Conservation (phyloP, 2,329 filamentous ascomycete species). For the Talaromyces amestolkiae region DNA sequence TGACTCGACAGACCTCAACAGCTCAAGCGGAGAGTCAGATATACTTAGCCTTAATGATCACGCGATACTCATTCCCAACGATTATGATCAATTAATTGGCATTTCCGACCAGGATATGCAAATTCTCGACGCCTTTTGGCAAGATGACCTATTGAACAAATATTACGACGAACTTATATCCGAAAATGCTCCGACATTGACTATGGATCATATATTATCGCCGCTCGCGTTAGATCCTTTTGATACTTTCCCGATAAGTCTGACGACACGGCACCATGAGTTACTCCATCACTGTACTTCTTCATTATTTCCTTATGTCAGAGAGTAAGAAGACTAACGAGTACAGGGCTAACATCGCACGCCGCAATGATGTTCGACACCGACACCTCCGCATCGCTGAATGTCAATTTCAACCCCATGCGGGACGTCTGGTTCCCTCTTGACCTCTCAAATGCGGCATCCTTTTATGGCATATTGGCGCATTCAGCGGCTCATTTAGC, state of each 20-base stretch:
- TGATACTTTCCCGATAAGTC: conserved; percentile 15
- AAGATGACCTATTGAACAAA: conserved; percentile 1
- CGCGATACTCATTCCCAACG: background rate
- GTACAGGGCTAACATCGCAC: conserved; percentile 15
- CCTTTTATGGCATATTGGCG: conserved; percentile 19
- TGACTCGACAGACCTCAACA: background rate
- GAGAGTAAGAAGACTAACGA: background rate
- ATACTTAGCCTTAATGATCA: no score
- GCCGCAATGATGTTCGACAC: conserved; percentile 18
- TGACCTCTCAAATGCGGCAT: conserved; percentile 19
- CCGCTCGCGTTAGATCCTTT: conserved; percentile 15
- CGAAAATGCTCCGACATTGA: background rate
- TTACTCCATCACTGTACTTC: conserved; percentile 18
- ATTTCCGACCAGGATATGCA: background rate
- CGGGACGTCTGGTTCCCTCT: conserved; percentile 20
- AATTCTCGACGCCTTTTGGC: background rate
- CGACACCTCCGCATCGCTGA: background rate
- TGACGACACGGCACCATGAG: conserved; percentile 14
- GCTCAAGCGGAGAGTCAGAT: background rate
- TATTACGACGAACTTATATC: background rate
- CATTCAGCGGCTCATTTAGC: conserved; percentile 18
- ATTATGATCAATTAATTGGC: background rate
- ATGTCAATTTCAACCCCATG: conserved; percentile 16
- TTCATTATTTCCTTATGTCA: background rate
- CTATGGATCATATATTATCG: conserved; percentile 2